phyloP scores from a whole-genome alignment of 345 rosid species.

The Dimocarpus longan region DNA sequence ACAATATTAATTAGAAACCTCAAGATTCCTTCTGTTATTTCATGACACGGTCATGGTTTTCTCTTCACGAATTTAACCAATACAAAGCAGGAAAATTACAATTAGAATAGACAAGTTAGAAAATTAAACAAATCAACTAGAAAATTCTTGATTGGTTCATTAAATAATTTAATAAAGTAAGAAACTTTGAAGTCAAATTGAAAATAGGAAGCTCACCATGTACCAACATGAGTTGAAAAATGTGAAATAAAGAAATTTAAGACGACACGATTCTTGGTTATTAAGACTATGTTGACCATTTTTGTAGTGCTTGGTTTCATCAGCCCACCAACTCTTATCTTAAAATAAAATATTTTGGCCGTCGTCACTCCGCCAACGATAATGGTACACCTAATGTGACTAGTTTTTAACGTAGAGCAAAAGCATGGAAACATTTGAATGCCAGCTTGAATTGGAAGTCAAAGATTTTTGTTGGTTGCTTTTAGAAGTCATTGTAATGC shows the following conservation, averaged over 20 bases:
- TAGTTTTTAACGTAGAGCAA: background rate
- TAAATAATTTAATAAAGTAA: background rate
- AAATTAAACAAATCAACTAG: constrained; percentile 1
- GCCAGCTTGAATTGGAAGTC: background rate
- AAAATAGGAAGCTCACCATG: background rate
- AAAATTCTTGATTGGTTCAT: background rate
- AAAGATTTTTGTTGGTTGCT: background rate
- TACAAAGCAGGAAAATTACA: background rate
- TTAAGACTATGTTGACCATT: constrained; percentile 3
- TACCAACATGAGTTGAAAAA: background rate
- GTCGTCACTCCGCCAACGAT: background rate
- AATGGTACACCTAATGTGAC: background rate
- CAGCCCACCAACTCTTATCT: background rate
- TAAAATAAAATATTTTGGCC: background rate
- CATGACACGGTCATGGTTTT: background rate
- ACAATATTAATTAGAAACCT: too few species aligned
- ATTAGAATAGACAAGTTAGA: background rate
- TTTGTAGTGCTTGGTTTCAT: background rate
- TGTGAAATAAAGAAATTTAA: background rate
- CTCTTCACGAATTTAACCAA: background rate
- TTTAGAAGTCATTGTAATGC: background rate
- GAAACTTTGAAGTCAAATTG: background rate
- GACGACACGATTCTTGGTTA: background rate
- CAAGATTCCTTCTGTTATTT: too few species aligned
- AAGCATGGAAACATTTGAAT: background rate